Base-by-base conservation (phyloP, 176 grass and related monocot genomes). In the Paspalum notatum region DNA sequence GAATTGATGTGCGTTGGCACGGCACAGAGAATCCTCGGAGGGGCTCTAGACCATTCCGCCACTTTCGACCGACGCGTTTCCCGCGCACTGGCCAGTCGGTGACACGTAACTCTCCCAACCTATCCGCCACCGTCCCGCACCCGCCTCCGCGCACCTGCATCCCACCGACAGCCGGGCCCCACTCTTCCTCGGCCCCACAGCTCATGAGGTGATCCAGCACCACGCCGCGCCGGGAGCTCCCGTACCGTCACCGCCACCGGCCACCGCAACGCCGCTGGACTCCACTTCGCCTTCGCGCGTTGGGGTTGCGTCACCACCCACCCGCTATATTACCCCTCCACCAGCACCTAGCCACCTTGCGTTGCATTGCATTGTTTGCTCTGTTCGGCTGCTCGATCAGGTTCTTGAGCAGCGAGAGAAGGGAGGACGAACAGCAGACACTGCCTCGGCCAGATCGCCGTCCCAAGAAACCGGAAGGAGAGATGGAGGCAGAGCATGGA, bases 1-100 rank as follows among this genome's bases (percentile, higher is more conserved):
- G 3, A 43, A 43, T 43, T 14, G 51, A n/a, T 3, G 32, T 32
- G 32, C 1, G 32, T 32, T 32, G 32, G 42, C 16, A 21, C 3
- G 38, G 32, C 57, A n/a, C 55, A 89, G n/a, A 64, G 82, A 74
- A 89, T 89, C 87, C 77, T 39, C 66, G n/a, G 16, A 12, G 7
- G 40, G 7, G 47, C 77, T 76, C 82, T 85, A 89, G 82, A 85
- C 71, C 77, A 80, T 89, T 89, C 82, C 63, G 25, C 77, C 77
- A 64, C 71, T 64, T 65, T 81, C 87, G 82, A 81, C 87, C 81
- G 63, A 81, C 87, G 82, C 82, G 62, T 0, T 68, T 84, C 87
- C 87, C 82, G 82, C 87, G 82, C 87, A 46, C 67, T 80, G 40
- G 64, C 10, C 25, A 77, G 11, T 75, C 25, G 71, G 22, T 49